Evolutionary conservation across 2,329 filamentous ascomycete species (phyloP), one percentile per base, ranked within the genome.

Genomic region (Lecanicillium sp.): DNA sequence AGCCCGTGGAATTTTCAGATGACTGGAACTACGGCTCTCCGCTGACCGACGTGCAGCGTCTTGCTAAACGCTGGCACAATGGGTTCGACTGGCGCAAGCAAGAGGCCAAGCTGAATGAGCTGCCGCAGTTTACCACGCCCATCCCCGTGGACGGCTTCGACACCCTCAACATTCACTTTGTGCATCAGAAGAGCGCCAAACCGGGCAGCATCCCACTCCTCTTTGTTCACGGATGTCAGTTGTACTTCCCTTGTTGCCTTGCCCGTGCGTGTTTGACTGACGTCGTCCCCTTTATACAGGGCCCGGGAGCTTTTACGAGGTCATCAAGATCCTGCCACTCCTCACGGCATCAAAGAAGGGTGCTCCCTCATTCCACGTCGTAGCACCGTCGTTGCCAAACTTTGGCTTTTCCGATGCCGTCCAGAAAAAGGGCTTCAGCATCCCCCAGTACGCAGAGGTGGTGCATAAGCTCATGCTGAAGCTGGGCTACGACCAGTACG

Each of bases 231-330:
- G 49, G 49, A 4, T 51, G 48, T 51, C 28, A 33, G 48, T 43
- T 7, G 13, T 12, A 4, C 14, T 9, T 22, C 17, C n/a, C 2
- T 6, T 5, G 18, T 13, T 27, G 28, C 5, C n/a, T n/a, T 8
- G 4, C 12, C 20, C 7, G 20, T 29, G n/a, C n/a, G 5, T 14
- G 11, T 11, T 17, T 33, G 7, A 31, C 17, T 17, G 15, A 17
- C 12, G 5, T 5, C 11, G 12, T n/a, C 27, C 15, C n/a, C n/a
- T 13, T 29, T 18, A 33, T 19, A 4, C 19, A 60, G 58, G 77
- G 75, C 83, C 83, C 0, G 82, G 83, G 1, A 80, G 73, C 46
- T 85, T 84, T 52, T 53, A 82, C 33, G 81, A 87, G 58, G 78
- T 77, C 3, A 58, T 62, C 15, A 84, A 82, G 50, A 60, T 86